Evolutionary conservation across 2,329 filamentous ascomycete species (phyloP).

Genomic region (Leptographium procerum): DNA sequence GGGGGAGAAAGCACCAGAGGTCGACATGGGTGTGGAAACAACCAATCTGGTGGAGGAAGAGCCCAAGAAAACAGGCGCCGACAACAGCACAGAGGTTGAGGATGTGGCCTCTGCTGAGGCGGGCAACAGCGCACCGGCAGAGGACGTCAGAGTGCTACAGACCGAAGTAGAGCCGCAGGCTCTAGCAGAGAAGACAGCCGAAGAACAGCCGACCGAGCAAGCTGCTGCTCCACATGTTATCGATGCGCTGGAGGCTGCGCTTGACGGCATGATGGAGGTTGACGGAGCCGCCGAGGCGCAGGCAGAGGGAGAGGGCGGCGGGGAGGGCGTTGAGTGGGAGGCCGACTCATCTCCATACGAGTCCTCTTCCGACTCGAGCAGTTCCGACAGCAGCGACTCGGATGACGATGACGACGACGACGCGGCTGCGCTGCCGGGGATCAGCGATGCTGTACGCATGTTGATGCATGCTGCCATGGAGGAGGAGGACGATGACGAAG

Average conservation of each 20-base stretch:
- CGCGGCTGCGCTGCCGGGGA: conserved; percentile 58
- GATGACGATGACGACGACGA: conserved; percentile 47
- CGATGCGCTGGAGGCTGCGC: conserved; percentile 16
- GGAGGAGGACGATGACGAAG: conserved; percentile 24
- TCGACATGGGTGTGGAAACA: not conserved
- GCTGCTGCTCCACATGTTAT: conserved; percentile 9
- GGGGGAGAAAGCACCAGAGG: not conserved
- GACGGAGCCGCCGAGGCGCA: not conserved
- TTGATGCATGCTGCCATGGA: conserved; percentile 67
- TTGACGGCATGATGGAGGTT: conserved; percentile 12
- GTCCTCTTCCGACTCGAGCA: conserved; percentile 50
- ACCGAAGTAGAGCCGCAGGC: not conserved
- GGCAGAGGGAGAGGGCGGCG: not conserved
- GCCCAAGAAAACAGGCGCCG: not conserved
- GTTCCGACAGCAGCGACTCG: conserved; percentile 46
- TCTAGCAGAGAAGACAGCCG: not conserved
- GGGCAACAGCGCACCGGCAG: not conserved
- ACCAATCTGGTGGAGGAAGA: not conserved
- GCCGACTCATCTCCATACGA: conserved; percentile 65
- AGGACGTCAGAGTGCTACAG: not conserved
- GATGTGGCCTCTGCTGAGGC: not conserved
- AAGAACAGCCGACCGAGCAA: not conserved
- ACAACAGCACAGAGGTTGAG: not conserved
- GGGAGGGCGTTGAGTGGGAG: conserved; percentile 57
- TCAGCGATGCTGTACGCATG: conserved; percentile 73